Conservation (phyloP, 768 basidiomycete genomes). For the Lentinula guzmanii region DNA sequence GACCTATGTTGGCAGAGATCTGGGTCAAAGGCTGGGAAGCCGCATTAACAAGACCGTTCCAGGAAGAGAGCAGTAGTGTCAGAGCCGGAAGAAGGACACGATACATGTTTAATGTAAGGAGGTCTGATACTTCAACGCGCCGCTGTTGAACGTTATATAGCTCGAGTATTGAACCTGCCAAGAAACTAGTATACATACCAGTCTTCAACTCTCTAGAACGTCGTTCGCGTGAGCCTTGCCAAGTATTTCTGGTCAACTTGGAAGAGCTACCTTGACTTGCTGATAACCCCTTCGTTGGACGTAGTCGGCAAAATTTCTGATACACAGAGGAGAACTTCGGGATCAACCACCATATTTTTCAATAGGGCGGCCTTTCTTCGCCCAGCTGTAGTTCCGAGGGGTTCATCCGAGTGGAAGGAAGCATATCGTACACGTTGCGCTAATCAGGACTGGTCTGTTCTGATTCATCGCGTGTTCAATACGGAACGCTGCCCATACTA, state of each 20-base stretch:
- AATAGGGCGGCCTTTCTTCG: not conserved
- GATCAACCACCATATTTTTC: not conserved
- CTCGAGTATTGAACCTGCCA: not conserved
- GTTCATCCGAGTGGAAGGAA: not conserved
- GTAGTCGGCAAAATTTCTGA: not conserved
- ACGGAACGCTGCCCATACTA: too few relatives aligned
- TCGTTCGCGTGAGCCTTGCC: too few relatives aligned
- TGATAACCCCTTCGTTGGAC: not conserved
- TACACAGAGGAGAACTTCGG: not conserved
- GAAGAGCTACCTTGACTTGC: not conserved
- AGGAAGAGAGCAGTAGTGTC: not conserved
- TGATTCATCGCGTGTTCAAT: not conserved
- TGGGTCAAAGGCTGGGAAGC: not conserved
- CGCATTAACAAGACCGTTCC: not conserved
- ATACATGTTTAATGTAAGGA: not conserved
- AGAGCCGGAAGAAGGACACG: not conserved
- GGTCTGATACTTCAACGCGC: not conserved
- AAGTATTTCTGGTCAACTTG: not conserved
- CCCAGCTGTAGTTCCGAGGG: not conserved
- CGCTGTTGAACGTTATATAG: not conserved
- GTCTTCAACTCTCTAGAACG: too few relatives aligned
- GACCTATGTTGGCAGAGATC: constrained; percentile 36
- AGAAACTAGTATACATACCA: not conserved
- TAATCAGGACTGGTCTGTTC: too few relatives aligned
- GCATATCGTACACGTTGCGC: too few relatives aligned